phyloP scores from a whole-genome alignment of 352 stramenopile genomes.

The Pythium dissotocum region DNA sequence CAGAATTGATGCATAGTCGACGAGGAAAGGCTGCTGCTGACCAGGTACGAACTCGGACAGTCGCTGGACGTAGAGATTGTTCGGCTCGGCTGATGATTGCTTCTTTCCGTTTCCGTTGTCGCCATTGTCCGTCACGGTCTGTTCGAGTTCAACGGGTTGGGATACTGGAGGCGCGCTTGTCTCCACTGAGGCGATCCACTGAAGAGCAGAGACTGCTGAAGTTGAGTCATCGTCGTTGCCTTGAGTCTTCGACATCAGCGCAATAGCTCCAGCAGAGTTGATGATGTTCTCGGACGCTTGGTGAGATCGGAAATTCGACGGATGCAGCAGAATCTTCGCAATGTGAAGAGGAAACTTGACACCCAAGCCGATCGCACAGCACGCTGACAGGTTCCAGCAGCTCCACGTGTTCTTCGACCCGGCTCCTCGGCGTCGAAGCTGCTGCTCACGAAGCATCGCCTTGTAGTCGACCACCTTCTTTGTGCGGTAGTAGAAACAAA shows the following conservation, averaged over 20 bases:
- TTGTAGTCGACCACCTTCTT: constrained; percentile 99
- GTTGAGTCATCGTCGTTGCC: constrained; percentile 8
- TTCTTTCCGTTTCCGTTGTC: neutral
- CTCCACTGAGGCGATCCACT: constrained; percentile 30
- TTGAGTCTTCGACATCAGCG: constrained; percentile 36
- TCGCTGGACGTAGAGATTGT: constrained; percentile 58
- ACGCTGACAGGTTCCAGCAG: constrained; percentile 86
- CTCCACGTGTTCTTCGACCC: constrained; percentile 90
- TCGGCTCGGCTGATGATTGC: constrained; percentile 17
- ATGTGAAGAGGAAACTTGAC: constrained; percentile 77
- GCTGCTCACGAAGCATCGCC: constrained; percentile 86
- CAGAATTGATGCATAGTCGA: constrained; percentile 71
- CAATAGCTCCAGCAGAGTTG: constrained; percentile 65
- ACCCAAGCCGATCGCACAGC: constrained; percentile 77
- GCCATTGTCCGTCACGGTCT: constrained; percentile 19
- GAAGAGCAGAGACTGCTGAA: constrained; percentile 24
- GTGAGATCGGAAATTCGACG: constrained; percentile 84
- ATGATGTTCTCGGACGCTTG: constrained; percentile 87
- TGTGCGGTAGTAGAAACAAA: constrained; percentile 98
- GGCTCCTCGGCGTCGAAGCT: constrained; percentile 76
- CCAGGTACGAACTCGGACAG: constrained; percentile 59
- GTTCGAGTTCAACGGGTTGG: constrained; percentile 24
- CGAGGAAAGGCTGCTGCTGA: constrained; percentile 78
- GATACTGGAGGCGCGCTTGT: neutral
- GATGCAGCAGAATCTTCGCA: constrained; percentile 69